A percentile compares a stretch with the other conserved stretches of the same genome.
Evolutionary conservation across 1,139 yeast species (phyloP).

Genomic region (Geotrichum fermentans): DNA sequence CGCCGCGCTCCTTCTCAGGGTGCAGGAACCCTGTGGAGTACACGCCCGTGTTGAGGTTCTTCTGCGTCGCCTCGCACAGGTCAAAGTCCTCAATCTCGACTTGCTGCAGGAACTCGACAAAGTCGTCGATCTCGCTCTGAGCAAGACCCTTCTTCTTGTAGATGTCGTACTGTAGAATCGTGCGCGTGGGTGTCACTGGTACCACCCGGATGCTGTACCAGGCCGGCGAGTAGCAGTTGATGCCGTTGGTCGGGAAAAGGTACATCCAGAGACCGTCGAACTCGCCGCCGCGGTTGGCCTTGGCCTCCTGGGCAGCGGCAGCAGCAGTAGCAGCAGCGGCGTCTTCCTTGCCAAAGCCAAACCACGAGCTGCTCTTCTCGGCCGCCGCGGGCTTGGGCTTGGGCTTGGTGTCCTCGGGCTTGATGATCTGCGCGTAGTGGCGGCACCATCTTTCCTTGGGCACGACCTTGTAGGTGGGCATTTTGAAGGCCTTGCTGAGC

Average conservation of each 20-base stretch:
- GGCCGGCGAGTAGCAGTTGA: constrained; percentile 62
- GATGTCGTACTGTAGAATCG: constrained; percentile 55
- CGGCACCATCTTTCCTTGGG: constrained; percentile 57
- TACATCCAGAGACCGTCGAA: constrained; percentile 52
- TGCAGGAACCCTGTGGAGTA: constrained; percentile 55
- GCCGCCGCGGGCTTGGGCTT: background rate
- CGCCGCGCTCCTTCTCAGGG: constrained; percentile 56
- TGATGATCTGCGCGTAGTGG: constrained; percentile 55
- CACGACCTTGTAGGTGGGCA: constrained; percentile 61
- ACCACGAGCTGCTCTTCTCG: constrained; percentile 7
- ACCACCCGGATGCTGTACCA: constrained; percentile 60
- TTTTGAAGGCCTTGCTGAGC: constrained; percentile 50
- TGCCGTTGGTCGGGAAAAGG: constrained; percentile 53
- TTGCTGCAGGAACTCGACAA: constrained; percentile 57
- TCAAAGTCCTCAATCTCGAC: constrained; percentile 59
- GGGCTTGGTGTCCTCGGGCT: constrained; percentile 24
- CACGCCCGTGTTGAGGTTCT: constrained; percentile 55
- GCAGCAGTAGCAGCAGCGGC: constrained; percentile 2
- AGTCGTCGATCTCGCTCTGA: constrained; percentile 50
- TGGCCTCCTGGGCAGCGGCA: background rate
- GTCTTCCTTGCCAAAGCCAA: constrained; percentile 10
- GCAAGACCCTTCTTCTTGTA: constrained; percentile 56
- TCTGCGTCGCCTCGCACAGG: constrained; percentile 54
- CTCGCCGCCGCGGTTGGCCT: constrained; percentile 47
- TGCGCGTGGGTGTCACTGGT: constrained; percentile 50